A percentile compares a stretch with the other conserved stretches of the same genome.
phyloP scores from a whole-genome alignment of 768 basidiomycete genomes.

The Gloeopeniophorella convolvens region DNA sequence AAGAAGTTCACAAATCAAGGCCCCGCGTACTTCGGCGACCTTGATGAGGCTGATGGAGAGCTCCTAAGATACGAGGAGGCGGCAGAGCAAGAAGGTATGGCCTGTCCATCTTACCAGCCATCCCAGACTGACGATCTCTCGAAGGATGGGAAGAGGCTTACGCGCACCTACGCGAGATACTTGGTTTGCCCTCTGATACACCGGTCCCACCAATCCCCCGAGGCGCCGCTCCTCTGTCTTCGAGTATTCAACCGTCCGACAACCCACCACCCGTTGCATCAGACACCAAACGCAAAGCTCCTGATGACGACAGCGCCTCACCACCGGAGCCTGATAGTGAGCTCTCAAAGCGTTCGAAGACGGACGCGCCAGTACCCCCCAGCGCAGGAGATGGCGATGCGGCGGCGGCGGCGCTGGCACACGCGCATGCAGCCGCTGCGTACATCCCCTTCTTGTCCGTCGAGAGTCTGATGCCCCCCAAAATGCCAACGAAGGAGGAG shows the following conservation, averaged over 20 bases:
- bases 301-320: constrained; percentile 37
- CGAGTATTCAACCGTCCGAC: constrained; percentile 24
- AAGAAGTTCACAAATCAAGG: constrained; percentile 87
- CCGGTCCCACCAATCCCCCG: constrained; percentile 48
- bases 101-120: no score
- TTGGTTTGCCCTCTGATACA: constrained; percentile 31
- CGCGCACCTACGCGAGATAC: constrained; percentile 9
- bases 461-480: constrained; percentile 68
- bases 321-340: constrained; percentile 28
- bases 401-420: constrained; percentile 26
- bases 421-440: constrained; percentile 55
- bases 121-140: no score
- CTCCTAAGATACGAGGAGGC: constrained; percentile 65
- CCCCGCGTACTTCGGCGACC: constrained; percentile 85
- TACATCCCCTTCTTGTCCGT: constrained; percentile 71
- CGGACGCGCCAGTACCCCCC: constrained; percentile 17
- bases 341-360: constrained; percentile 29
- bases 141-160: constrained; percentile 10
- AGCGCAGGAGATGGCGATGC: constrained; percentile 13
- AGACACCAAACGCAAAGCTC: constrained; percentile 50
- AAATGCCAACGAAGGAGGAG: constrained; percentile 66
- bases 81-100: constrained; percentile 64
- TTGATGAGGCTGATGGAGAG: constrained; percentile 70
- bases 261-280: constrained; percentile 21
- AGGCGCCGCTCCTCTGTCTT: constrained; percentile 23